Percentiles rank a stretch among this genome's conserved stretches.
Conservation (phyloP, 2,329 filamentous ascomycete genomes). For the Alternaria infectoria region DNA sequence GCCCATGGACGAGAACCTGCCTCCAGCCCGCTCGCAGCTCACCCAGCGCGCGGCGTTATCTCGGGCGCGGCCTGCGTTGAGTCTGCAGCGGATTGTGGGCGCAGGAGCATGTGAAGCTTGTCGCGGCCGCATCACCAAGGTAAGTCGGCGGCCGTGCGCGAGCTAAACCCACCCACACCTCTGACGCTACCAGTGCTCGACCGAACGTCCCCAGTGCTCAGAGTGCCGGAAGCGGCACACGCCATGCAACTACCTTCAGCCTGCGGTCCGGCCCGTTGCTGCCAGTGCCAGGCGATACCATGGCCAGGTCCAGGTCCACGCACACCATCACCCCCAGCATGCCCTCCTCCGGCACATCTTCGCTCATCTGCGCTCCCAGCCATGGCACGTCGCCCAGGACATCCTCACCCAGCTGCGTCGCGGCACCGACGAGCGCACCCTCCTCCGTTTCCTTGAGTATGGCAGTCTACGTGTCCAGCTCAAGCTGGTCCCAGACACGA, state of each 20-base stretch:
- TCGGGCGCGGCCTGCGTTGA: neutral
- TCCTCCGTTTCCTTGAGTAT: constrained; percentile 1
- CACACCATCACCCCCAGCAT: neutral
- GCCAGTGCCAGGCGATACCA: neutral
- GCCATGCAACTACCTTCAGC: constrained; percentile 2
- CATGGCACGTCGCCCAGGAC: neutral
- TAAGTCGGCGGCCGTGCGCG: neutral
- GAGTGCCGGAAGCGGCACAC: neutral
- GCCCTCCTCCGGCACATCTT: constrained; percentile 1
- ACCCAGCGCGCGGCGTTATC: neutral
- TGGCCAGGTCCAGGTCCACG: neutral
- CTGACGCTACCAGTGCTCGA: constrained; percentile 6
- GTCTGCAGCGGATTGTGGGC: neutral
- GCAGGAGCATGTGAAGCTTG: constrained; percentile 3
- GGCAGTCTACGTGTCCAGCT: constrained; percentile 6
- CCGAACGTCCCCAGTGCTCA: neutral
- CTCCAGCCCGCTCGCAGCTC: neutral
- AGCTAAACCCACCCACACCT: neutral
- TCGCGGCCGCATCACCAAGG: constrained; percentile 7
- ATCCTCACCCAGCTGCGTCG: neutral
- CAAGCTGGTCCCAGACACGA: neutral
- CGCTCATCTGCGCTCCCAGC: constrained; percentile 4
- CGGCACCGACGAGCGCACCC: neutral
- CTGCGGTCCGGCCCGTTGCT: neutral
- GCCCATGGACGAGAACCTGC: neutral